Base-by-base conservation (phyloP, 1,284 basidiomycete genomes). In the Flammula alnicola region DNA sequence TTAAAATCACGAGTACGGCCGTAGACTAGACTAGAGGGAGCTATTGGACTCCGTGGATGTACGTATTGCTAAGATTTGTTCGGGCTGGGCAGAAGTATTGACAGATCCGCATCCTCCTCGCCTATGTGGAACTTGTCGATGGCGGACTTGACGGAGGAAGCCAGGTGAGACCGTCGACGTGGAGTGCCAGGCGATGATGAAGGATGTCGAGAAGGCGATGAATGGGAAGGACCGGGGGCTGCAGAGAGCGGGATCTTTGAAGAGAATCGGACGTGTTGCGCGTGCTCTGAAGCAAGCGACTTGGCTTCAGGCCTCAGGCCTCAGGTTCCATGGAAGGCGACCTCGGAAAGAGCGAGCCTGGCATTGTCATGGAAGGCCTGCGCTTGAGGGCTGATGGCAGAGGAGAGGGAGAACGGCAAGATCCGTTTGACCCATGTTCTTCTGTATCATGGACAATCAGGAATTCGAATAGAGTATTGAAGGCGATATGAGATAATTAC, bases 331-430 rank as follows among this genome's bases (percentile, higher is more conserved):
- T 69, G 14, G 88, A 88, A 0, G 80, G 75, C 0, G 88, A 87
- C 4, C 86, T 81, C 6, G 86, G 81, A 60, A 82, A 88, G 5
- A 91, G 76, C 1, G 88, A 79, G 8, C 88, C 88, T n/a, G 88
- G 88, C 88, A 91, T 91, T 1, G 81, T 85, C 2, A 77, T 60
- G 1, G 80, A 80, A 2, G 70, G 67, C n/a, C 71, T 67, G 37
- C 75, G 75, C 35, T 67, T 70, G 3, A 73, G 68, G 56, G 62
- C 16, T 11, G 26, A 16, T 27, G 70, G 70, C 16, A 58, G 55
- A 0, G 69, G 69, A 5, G 66, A 59, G 32, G 69, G 67, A 3
- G 68, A 63, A 11, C 52, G 54, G 14, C 37, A 35, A 26, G 47
- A 46, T 20, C 29, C 22, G 7, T 29, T 32, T 39, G 40, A 49